Evolutionary conservation across 106 monocot species (phyloP), one percentile per base, ranked within the genome.

Genomic region (Acorus calamus): DNA sequence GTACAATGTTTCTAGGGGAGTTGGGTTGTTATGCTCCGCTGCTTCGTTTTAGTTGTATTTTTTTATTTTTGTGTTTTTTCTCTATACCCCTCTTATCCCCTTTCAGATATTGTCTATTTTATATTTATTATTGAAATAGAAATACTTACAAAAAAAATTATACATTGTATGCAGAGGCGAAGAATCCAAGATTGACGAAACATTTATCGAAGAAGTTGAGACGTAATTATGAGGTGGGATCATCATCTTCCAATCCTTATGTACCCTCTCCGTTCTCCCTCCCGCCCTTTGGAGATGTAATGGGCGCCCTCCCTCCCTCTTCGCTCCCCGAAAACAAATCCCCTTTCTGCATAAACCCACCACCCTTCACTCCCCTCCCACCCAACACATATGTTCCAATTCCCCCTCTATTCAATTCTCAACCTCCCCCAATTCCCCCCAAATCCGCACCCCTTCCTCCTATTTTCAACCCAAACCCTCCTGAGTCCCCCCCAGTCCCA

Each of bases 281-380:
- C 50, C 72, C 71, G 0, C 75, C 75, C 10, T 78, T 42, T 69
- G 74, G 68, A 44, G 60, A 76, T 48, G 63, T 53, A 14, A 76
- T 79, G 76, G 77, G 70, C 42, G 59, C 62, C 8, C 56, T 49
- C 47, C 8, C 67, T 8, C 80, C 80, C 58, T 68, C 70, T 48
- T 54, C 74, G 3, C 62, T 72, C 42, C 69, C 79, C 14, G 64
- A 68, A 8, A 14, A 47, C 7, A 60, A 74, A 5, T 65, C 84
- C 13, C 72, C 69, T 8, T 77, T 59, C 8, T 84, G 84, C 46
- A 53, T 80, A 47, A 74, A 67, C 28, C 80, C 84, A 2, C 71
- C 79, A 14, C 28, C 66, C 5, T 44, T 57, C 6, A 44, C 71
- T 62, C 80, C 80, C 5, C 42, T 60, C 6, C 44, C 65, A 46